Evolutionary conservation across 192 early-diverging fungal species (phyloP), one percentile per base, ranked within the genome.

Genomic region (Funneliformis mosseae): DNA sequence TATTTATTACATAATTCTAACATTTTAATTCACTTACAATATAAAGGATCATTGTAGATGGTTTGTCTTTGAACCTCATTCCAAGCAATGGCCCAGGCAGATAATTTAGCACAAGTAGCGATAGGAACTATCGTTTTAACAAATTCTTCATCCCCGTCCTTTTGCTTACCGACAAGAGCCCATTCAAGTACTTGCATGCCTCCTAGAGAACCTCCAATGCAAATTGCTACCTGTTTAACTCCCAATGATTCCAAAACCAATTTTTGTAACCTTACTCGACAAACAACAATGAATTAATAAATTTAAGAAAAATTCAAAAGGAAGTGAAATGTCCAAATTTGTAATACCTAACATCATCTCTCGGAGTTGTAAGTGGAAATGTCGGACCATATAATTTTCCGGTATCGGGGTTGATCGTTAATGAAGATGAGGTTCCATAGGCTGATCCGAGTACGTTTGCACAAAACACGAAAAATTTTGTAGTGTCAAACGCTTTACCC

Each of bases 151-250:
- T 33, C 33, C 3, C 33, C 33, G 33, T 33, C 33, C 33, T 33
- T 33, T 33, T 33, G 33, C 3, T 81, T 78, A 46, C 96, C 96
- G 83, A 96, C 92, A 83, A 94, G 92, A 25, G 94, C 90, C 97
- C 97, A 99, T 84, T 99, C 98, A 64, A 99, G 83, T n/a, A 92
- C 93, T 84, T 97, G 95, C 96, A 99, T 98, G 16, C 98, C 98
- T 69, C 98, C 98, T 92, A 99, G 94, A 14, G 96, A 97, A 2
- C 98, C 98, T 50, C 98, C 98, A 82, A 99, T 94, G 50, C 92
- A 95, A 45, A 94, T 93, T n/a, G 95, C 94, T 50, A 99, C 89
- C 78, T 94, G 90, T 76, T 90, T 91, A 42, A 98, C 95, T 41
- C 96, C 96, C 70, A 99, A 84, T 27, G 80, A 70, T 83, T 97